phyloP scores from a whole-genome alignment of 169 alveolate genomes.

The Plasmodium sp. region DNA sequence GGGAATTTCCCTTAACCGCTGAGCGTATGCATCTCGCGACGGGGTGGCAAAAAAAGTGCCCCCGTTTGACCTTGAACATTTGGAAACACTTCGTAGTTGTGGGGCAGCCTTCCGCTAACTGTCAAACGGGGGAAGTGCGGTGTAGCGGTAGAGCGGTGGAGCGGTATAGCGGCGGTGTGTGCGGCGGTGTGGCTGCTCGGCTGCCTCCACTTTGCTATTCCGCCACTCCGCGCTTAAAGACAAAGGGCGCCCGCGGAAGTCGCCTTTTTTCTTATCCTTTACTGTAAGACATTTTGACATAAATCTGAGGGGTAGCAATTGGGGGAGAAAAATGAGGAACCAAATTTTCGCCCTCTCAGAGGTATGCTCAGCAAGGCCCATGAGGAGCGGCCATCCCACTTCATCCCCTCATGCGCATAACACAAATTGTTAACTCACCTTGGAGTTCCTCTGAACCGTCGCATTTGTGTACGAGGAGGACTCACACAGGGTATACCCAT shows the following conservation, averaged over 20 bases:
- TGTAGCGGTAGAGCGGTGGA: background rate
- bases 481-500: conserved; percentile 60
- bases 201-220: background rate
- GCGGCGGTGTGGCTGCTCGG: background rate
- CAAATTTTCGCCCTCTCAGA: background rate
- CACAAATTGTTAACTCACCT: conserved; percentile 8
- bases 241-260: background rate
- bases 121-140: background rate
- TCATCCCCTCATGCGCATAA: background rate
- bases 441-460: conserved; percentile 30
- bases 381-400: background rate
- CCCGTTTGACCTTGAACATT: conserved; percentile 56
- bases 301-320: conserved; percentile 37
- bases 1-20: background rate
- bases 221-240: background rate
- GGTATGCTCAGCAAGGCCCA: background rate
- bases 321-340: background rate
- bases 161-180: background rate
- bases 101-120: conserved; percentile 56
- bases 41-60: background rate
- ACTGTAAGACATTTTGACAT: conserved; percentile 74
- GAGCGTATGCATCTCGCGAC: background rate
- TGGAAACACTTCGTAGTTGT: conserved; percentile 60
- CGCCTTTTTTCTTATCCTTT: conserved; percentile 7
- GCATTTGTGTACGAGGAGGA: conserved; percentile 68